phyloP scores from a whole-genome alignment of 2,329 filamentous ascomycete genomes.

The Exophiala mesophila region DNA sequence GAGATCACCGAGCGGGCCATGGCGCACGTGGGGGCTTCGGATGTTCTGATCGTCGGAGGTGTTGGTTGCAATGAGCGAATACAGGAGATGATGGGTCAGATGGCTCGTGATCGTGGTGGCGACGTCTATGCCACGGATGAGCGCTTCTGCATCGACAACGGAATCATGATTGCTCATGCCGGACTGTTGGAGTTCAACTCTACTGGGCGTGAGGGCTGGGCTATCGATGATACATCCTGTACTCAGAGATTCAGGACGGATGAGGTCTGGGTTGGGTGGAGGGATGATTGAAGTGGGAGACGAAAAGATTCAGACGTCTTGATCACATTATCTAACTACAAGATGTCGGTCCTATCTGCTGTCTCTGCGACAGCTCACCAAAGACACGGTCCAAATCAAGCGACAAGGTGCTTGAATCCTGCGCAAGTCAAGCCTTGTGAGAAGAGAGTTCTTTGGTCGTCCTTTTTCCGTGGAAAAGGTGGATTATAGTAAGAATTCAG shows the following conservation, averaged over 20 bases:
- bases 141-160: slow-evolving; percentile 97
- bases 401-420: no score
- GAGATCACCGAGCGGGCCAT: slow-evolving; percentile 98
- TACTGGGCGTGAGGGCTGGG: slow-evolving; percentile 65
- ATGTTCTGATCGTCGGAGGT: slow-evolving; percentile 92
- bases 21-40: slow-evolving; percentile 87
- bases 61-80: slow-evolving; percentile 92
- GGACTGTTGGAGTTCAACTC: slow-evolving; percentile 73
- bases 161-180: slow-evolving; percentile 99
- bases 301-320: no score
- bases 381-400: no score
- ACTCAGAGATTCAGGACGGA: slow-evolving; percentile 80
- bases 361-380: no score
- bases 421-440: no score
- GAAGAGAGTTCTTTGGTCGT: no score
- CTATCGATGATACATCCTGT: slow-evolving; percentile 74
- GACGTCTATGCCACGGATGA: slow-evolving; percentile 94
- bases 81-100: slow-evolving; percentile 97
- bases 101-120: slow-evolving; percentile 83
- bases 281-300: slow-evolving; percentile 54
- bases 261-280: slow-evolving; percentile 75
- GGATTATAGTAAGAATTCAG: no score
- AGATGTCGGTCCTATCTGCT: no score
- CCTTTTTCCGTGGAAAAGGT: no score
- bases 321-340: no score